phyloP scores from a whole-genome alignment of 768 basidiomycete species.

The Rhizopogon roseolus region DNA sequence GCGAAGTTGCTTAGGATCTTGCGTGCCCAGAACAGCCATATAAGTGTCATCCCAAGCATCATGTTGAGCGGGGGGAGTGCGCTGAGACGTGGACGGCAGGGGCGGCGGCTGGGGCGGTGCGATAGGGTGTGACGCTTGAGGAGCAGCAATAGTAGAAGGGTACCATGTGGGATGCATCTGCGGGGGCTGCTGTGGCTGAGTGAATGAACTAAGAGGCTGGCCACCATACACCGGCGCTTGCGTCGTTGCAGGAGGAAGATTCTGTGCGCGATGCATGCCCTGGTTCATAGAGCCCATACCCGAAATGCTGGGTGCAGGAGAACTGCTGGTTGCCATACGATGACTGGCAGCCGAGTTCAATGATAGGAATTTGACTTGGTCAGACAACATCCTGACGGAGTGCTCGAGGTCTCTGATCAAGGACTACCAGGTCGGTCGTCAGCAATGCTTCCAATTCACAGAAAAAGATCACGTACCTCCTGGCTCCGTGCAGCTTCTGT shows the following conservation, averaged over 20 bases:
- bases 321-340: slow-evolving; percentile 29
- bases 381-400: slow-evolving; percentile 65
- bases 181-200: slow-evolving; percentile 27
- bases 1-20: slow-evolving; percentile 70
- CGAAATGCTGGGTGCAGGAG: slow-evolving; percentile 15
- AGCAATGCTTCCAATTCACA: slow-evolving; percentile 3
- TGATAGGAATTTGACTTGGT: slow-evolving; percentile 78
- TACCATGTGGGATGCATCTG: slow-evolving; percentile 50
- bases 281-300: slow-evolving; percentile 33
- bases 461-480: slow-evolving; percentile 48
- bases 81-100: slow-evolving; percentile 35
- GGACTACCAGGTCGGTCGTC: slow-evolving; percentile 35
- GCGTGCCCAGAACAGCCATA: slow-evolving; percentile 68
- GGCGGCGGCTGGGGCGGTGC: slow-evolving; percentile 54
- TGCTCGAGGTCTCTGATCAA: slow-evolving; percentile 80
- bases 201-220: slow-evolving; percentile 27
- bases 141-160: slow-evolving; percentile 59
- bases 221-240: slow-evolving; percentile 19
- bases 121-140: slow-evolving; percentile 77
- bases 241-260: slow-evolving; percentile 33
- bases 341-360: slow-evolving; percentile 44
- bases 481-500: slow-evolving; percentile 71
- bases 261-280: slow-evolving; percentile 32
- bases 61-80: slow-evolving; percentile 49
- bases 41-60: slow-evolving; percentile 88